phyloP scores from a whole-genome alignment of 768 basidiomycete genomes.

The Saitozyma sp. region DNA sequence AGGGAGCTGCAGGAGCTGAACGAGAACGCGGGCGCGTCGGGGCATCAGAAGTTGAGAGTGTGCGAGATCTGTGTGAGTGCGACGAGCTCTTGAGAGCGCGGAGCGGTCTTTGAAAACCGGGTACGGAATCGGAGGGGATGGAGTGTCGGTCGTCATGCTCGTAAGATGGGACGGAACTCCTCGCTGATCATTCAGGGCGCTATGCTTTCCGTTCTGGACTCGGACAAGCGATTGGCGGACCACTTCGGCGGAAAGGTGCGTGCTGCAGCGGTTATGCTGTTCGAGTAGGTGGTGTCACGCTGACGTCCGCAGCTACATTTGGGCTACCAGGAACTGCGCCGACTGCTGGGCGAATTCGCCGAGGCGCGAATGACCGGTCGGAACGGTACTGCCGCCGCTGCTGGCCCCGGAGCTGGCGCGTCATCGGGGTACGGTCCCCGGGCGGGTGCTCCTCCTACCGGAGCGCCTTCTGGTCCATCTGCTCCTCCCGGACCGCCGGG shows the following conservation, averaged over 20 bases:
- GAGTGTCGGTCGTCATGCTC: no score
- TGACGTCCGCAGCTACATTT: conserved; percentile 77
- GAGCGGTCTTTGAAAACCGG: no score
- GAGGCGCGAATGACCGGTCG: conserved; percentile 70
- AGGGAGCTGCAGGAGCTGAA: conserved; percentile 93
- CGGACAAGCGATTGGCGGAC: conserved; percentile 96
- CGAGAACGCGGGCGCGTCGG: conserved; percentile 96
- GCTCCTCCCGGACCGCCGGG: conserved; percentile 21
- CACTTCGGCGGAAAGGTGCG: conserved; percentile 99
- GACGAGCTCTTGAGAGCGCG: neutral
- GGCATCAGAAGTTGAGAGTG: conserved; percentile 99
- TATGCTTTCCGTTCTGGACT: conserved; percentile 96
- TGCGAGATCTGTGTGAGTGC: conserved; percentile 85
- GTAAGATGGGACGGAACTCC: no score
- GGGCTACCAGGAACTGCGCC: conserved; percentile 96
- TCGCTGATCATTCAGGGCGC: conserved; percentile 59
- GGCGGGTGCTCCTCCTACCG: conserved; percentile 8
- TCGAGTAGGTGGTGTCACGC: conserved; percentile 5
- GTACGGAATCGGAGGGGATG: no score
- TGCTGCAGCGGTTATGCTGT: conserved; percentile 14
- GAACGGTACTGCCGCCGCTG: neutral
- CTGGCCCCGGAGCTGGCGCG: neutral
- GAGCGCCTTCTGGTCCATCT: conserved; percentile 36
- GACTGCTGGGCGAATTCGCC: conserved; percentile 85
- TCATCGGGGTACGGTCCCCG: conserved; percentile 1